phyloP scores from a whole-genome alignment of 257 asterid genomes.

The Solanum pennellii region DNA sequence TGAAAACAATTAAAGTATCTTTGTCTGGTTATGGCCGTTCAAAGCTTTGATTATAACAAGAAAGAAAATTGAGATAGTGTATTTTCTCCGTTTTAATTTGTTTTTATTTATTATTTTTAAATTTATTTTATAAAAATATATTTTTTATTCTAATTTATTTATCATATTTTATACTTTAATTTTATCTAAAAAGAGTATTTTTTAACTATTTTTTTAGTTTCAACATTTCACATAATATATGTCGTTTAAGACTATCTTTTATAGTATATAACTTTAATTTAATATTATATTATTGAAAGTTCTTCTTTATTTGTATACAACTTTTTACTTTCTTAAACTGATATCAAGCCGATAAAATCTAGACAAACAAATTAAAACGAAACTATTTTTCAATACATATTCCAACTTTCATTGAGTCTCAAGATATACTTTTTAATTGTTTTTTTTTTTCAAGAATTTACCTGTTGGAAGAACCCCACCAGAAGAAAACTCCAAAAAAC shows the following conservation, averaged over 20 bases:
- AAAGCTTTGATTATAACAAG: neutral
- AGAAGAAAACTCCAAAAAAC: neutral
- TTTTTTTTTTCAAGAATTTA: neutral
- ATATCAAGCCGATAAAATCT: neutral
- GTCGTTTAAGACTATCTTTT: rapidly evolving
- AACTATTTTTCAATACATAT: neutral
- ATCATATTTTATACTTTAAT: neutral
- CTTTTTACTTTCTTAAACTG: neutral
- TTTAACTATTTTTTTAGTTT: neutral
- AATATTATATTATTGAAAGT: neutral
- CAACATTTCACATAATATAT: neutral
- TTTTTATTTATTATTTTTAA: neutral
- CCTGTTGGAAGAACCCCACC: neutral
- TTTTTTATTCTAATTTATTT: neutral
- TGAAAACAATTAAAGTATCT: neutral
- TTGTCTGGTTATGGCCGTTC: neutral
- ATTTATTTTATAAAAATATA: neutral
- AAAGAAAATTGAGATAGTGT: neutral
- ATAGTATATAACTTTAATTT: neutral
- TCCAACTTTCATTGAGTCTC: neutral
- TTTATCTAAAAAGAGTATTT: neutral
- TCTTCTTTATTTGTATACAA: neutral
- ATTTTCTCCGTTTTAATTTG: neutral
- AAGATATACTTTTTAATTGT: neutral
- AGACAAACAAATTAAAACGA: neutral